These are phyloP conservation scores for Thielaviopsis euricoi DNA, from an alignment of 2,329 filamentous ascomycete genomes.

Conservation along the genomic window DNA sequence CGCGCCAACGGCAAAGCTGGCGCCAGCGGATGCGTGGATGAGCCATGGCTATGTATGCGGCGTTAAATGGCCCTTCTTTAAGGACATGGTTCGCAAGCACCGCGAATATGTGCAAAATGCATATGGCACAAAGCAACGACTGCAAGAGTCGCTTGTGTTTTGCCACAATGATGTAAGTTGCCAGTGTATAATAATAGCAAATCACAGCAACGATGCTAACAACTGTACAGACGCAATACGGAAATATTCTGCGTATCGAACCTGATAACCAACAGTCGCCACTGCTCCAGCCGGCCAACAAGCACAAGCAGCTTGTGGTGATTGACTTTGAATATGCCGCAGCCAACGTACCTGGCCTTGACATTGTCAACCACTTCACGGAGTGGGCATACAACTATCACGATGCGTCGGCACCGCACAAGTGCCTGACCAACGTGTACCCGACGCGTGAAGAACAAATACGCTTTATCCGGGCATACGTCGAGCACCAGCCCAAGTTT, in stretches of 20 bases:
- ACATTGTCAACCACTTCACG: constrained; percentile 96
- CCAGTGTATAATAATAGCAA: background rate
- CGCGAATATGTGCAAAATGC: constrained; percentile 53
- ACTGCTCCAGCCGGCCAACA: constrained; percentile 72
- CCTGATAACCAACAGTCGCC: constrained; percentile 63
- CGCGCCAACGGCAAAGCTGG: background rate
- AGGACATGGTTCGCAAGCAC: constrained; percentile 58
- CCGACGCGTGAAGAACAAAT: constrained; percentile 67
- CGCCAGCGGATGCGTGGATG: constrained; percentile 40
- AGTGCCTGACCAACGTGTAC: constrained; percentile 53
- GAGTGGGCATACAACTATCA: constrained; percentile 99
- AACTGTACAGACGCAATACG: constrained; percentile 69
- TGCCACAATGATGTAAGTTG: constrained; percentile 84
- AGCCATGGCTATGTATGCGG: constrained; percentile 64
- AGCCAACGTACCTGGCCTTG: constrained; percentile 69
- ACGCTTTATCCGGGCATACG: constrained; percentile 72
- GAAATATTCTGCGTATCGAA: constrained; percentile 71
- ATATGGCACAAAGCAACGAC: constrained; percentile 48
- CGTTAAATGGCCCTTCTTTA: constrained; percentile 66
- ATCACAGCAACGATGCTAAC: background rate
- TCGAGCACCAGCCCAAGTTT: constrained; percentile 61
- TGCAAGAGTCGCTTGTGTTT: constrained; percentile 70
- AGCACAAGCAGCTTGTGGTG: constrained; percentile 89
- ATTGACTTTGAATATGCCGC: constrained; percentile 98
- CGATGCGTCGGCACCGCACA: constrained; percentile 44